A percentile compares a stretch with the other conserved stretches of the same genome.
Evolutionary conservation across 2,329 filamentous ascomycete species (phyloP).

Genomic region (Colletotrichum euphorbiae): DNA sequence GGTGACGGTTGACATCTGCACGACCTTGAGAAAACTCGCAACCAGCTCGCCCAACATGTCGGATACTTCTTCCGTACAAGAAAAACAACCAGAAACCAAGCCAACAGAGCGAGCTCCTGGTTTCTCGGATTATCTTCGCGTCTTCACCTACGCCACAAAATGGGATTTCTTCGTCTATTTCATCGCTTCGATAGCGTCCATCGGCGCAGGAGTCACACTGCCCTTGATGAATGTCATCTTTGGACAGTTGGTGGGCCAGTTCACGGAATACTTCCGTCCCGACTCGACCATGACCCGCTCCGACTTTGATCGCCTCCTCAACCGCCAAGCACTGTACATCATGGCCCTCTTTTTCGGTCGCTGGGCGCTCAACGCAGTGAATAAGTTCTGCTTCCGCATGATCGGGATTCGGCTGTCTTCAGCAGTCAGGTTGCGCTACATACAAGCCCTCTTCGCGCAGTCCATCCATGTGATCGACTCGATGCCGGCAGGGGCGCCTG

Average conservation of each 20-base stretch:
- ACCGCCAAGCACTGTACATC: conserved; percentile 61
- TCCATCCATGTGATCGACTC: conserved; percentile 62
- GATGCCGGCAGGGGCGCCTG: conserved; percentile 62
- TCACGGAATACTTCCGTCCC: conserved; percentile 44
- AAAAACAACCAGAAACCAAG: neutral
- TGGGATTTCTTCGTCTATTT: conserved; percentile 48
- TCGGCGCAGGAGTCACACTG: conserved; percentile 49
- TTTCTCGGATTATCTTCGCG: conserved; percentile 39
- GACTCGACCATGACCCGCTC: conserved; percentile 43
- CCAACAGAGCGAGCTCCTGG: neutral
- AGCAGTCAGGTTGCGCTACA: conserved; percentile 64
- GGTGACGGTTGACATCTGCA: neutral
- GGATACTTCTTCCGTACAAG: no score
- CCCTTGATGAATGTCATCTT: conserved; percentile 54
- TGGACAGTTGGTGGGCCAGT: conserved; percentile 46
- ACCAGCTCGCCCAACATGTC: neutral
- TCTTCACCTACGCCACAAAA: conserved; percentile 48
- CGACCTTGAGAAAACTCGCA: neutral
- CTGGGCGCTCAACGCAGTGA: conserved; percentile 72
- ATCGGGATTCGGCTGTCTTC: conserved; percentile 72
- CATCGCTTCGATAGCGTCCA: conserved; percentile 47
- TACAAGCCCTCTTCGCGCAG: conserved; percentile 62
- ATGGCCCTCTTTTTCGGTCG: conserved; percentile 77
- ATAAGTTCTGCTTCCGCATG: conserved; percentile 71
- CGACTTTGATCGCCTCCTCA: conserved; percentile 38